Evolutionary conservation across 768 basidiomycete genomes (phyloP).

Genomic region (Naganishia antarctica): DNA sequence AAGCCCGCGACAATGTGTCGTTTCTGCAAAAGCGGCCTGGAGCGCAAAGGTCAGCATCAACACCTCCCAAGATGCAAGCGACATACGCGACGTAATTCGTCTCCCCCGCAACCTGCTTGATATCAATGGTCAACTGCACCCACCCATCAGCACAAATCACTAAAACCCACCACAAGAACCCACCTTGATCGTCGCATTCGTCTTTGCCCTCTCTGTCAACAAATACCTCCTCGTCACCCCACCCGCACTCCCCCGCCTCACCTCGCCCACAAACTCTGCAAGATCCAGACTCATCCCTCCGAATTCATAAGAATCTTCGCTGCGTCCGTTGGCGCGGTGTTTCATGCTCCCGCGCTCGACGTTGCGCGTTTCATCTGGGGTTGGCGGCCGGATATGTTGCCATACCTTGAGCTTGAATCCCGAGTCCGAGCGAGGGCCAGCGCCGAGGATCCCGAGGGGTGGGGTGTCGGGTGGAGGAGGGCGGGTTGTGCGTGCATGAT

Average conservation of each 20-base stretch:
- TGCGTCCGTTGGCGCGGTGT: slow-evolving; percentile 5
- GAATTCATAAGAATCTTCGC: slow-evolving; percentile 21
- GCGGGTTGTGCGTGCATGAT: not conserved
- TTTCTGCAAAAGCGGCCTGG: slow-evolving; percentile 26
- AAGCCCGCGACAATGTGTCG: slow-evolving; percentile 26
- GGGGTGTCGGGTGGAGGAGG: slow-evolving; percentile 5
- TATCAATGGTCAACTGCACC: slow-evolving; percentile 26
- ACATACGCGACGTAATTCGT: slow-evolving; percentile 27
- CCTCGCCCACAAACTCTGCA: slow-evolving; percentile 28
- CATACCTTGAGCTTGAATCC: slow-evolving; percentile 26
- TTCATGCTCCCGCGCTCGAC: slow-evolving; percentile 8
- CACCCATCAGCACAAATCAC: not conserved
- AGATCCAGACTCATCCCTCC: slow-evolving; percentile 27
- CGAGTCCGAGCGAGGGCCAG: slow-evolving; percentile 20
- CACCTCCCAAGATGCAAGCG: too few species aligned
- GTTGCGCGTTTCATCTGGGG: not conserved
- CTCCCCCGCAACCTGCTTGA: slow-evolving; percentile 23
- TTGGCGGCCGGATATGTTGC: slow-evolving; percentile 20
- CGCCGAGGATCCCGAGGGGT: slow-evolving; percentile 20
- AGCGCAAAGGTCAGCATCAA: not conserved
- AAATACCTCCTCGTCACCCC: slow-evolving; percentile 29
- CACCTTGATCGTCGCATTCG: slow-evolving; percentile 31
- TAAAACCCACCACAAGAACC: not conserved
- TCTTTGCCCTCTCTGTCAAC: slow-evolving; percentile 26
- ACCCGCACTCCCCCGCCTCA: not conserved